A percentile compares a stretch with the other conserved stretches of the same genome.
Evolutionary conservation across 2,329 filamentous ascomycete genomes (phyloP).

Genomic region (Tothia fuscella): DNA sequence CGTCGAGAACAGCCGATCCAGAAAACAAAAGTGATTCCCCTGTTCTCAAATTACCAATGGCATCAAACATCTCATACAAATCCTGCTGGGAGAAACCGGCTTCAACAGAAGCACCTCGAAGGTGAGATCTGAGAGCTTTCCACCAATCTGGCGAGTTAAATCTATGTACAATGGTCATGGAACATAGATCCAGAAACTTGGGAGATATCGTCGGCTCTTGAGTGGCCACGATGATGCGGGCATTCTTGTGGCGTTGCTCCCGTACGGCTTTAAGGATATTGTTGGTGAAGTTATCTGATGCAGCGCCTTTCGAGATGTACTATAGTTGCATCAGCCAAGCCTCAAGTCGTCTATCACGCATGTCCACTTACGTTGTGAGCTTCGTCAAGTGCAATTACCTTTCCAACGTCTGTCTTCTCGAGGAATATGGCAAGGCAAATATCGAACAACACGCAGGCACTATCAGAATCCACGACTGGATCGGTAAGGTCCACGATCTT

Average conservation of each 20-base stretch:
- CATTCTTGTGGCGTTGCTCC: slow-evolving; percentile 58
- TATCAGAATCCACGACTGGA: slow-evolving; percentile 54
- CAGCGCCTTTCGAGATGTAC: slow-evolving; percentile 1
- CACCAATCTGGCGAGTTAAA: slow-evolving; percentile 59
- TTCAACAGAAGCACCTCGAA: slow-evolving; percentile 31
- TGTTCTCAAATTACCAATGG: slow-evolving; percentile 18
- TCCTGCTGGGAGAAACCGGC: background rate
- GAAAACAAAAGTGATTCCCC: slow-evolving; percentile 24
- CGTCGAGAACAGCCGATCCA: slow-evolving; percentile 17
- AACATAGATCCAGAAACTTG: slow-evolving; percentile 57
- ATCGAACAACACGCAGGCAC: slow-evolving; percentile 60
- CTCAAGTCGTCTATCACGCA: background rate
- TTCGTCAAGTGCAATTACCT: slow-evolving; percentile 61
- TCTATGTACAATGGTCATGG: slow-evolving; percentile 58
- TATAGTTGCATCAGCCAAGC: too few species aligned
- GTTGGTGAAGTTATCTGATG: slow-evolving; percentile 5
- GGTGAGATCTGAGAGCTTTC: slow-evolving; percentile 29
- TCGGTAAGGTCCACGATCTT: slow-evolving; percentile 64
- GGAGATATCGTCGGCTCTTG: slow-evolving; percentile 66
- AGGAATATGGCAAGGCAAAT: slow-evolving; percentile 58
- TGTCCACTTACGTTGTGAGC: slow-evolving; percentile 51
- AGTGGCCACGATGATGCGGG: slow-evolving; percentile 58
- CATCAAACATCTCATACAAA: slow-evolving; percentile 14
- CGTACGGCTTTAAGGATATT: slow-evolving; percentile 3
- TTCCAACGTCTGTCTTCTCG: slow-evolving; percentile 37